Conservation (phyloP, 2,329 filamentous ascomycete species). For the Penicillium polonicum region DNA sequence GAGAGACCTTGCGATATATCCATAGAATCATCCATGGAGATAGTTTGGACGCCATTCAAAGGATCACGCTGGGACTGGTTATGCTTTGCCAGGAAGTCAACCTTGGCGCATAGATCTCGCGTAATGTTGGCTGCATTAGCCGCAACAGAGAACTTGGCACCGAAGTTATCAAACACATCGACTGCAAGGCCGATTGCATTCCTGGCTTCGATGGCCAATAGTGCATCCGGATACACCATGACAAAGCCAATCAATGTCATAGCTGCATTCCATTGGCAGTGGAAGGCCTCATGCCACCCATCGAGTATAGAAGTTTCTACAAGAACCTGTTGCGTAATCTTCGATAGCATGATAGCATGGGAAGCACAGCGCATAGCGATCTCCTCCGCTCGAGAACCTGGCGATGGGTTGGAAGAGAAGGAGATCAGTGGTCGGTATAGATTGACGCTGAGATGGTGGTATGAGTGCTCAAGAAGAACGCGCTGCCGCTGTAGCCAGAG, state of each 20-base stretch:
- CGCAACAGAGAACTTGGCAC: slow-evolving; percentile 41
- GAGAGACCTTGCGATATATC: background rate
- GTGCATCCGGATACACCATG: slow-evolving; percentile 29
- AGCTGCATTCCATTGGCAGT: slow-evolving; percentile 33
- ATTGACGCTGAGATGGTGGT: slow-evolving; percentile 41
- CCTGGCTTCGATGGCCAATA: slow-evolving; percentile 11
- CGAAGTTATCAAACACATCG: slow-evolving; percentile 37
- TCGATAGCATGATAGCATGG: slow-evolving; percentile 41
- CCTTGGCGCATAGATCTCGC: slow-evolving; percentile 15
- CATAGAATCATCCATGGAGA: background rate
- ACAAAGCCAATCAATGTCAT: slow-evolving; percentile 38
- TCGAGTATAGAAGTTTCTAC: slow-evolving; percentile 15
- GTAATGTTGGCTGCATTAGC: slow-evolving; percentile 29
- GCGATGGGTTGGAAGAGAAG: slow-evolving; percentile 24
- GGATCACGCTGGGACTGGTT: background rate
- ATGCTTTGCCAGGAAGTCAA: slow-evolving; percentile 8
- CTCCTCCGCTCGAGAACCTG: slow-evolving; percentile 24
- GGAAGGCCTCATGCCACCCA: slow-evolving; percentile 33
- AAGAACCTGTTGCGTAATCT: slow-evolving; percentile 40
- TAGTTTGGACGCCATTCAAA: background rate
- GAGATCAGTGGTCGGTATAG: slow-evolving; percentile 45
- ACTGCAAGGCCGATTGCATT: slow-evolving; percentile 41
- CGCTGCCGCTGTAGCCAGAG: slow-evolving; percentile 47
- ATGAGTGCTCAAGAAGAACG: slow-evolving; percentile 43
- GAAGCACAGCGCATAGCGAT: slow-evolving; percentile 31